Percentiles rank a stretch among this genome's conserved stretches.
These are phyloP conservation scores for Zychaea mexicana DNA, from an alignment of 371 early-diverging fungal species.

Conservation along the genomic window DNA sequence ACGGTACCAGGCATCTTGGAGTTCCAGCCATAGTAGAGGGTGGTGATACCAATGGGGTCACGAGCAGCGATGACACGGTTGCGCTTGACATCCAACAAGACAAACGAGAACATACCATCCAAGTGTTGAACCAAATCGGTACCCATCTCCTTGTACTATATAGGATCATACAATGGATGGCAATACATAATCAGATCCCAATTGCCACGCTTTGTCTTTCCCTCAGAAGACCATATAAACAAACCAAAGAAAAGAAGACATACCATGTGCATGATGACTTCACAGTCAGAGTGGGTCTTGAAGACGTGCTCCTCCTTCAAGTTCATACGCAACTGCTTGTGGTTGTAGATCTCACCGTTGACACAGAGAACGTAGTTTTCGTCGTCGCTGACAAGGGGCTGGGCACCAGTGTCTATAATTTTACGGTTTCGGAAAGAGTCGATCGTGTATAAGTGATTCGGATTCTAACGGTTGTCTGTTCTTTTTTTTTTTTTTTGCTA, in stretches of 20 bases:
- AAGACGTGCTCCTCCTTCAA: slow-evolving; percentile 73
- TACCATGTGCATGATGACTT: slow-evolving; percentile 93
- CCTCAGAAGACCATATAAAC: too few species aligned
- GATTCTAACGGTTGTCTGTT: too few species aligned
- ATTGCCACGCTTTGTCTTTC: background rate
- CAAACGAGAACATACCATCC: slow-evolving; percentile 96
- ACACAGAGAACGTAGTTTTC: slow-evolving; percentile 83
- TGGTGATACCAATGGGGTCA: slow-evolving; percentile 97
- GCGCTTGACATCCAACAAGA: slow-evolving; percentile 83
- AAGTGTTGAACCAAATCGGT: slow-evolving; percentile 76
- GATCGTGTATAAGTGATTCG: background rate
- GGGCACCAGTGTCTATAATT: slow-evolving; percentile 83
- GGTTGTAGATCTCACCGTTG: slow-evolving; percentile 99
- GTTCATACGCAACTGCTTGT: slow-evolving; percentile 81
- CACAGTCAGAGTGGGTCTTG: slow-evolving; percentile 96
- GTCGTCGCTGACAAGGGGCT: slow-evolving; percentile 91
- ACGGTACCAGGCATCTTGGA: slow-evolving; percentile 81
- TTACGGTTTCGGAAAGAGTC: background rate
- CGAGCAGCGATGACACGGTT: slow-evolving; percentile 89
- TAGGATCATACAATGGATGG: background rate
- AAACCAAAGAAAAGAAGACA: slow-evolving; percentile 11
- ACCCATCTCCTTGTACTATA: slow-evolving; percentile 87
- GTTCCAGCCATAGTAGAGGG: slow-evolving; percentile 93
- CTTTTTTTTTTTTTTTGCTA: background rate
- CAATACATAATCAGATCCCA: too few species aligned